Percentiles rank a stretch among this genome's conserved stretches.
Evolutionary conservation across 495 filamentous ascomycete species (phyloP).

Genomic region (Daldinia childiae): DNA sequence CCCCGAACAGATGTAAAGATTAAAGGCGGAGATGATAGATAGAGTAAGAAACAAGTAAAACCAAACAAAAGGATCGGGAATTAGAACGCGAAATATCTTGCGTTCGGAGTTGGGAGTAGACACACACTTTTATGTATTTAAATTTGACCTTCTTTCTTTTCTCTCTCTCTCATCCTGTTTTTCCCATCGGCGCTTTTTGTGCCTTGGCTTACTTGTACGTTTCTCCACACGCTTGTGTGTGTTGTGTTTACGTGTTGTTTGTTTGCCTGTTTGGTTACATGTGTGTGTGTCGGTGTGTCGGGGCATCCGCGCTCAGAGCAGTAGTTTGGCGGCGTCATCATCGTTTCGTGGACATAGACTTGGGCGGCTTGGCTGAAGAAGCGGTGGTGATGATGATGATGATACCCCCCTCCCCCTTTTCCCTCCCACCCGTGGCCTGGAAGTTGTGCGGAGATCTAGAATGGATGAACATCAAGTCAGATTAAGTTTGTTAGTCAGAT

Average conservation of each 20-base stretch:
- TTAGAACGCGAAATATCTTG: background rate
- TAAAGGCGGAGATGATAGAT: background rate
- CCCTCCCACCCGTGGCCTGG: background rate
- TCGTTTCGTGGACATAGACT: slow-evolving; percentile 12
- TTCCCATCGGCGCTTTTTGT: slow-evolving; percentile 22
- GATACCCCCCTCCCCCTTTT: background rate
- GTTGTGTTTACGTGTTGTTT: background rate
- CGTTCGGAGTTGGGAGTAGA: slow-evolving; percentile 5
- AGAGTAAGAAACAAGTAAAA: background rate
- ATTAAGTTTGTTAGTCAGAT: background rate
- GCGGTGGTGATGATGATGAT: background rate
- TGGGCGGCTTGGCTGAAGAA: background rate
- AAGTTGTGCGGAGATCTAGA: background rate
- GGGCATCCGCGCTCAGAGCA: background rate
- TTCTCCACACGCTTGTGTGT: slow-evolving; percentile 1
- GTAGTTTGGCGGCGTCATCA: background rate
- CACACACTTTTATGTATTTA: slow-evolving; percentile 38
- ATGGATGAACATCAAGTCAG: background rate
- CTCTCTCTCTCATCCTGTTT: slow-evolving; percentile 11
- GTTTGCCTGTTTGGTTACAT: background rate
- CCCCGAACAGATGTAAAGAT: background rate
- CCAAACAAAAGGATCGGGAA: background rate
- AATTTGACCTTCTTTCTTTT: slow-evolving; percentile 26
- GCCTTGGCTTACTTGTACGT: slow-evolving; percentile 10
- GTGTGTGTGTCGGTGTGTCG: slow-evolving; percentile 9